A percentile compares a stretch with the other conserved stretches of the same genome.
phyloP scores from a whole-genome alignment of 2,329 filamentous ascomycete species.

The Fusarium circinatum region DNA sequence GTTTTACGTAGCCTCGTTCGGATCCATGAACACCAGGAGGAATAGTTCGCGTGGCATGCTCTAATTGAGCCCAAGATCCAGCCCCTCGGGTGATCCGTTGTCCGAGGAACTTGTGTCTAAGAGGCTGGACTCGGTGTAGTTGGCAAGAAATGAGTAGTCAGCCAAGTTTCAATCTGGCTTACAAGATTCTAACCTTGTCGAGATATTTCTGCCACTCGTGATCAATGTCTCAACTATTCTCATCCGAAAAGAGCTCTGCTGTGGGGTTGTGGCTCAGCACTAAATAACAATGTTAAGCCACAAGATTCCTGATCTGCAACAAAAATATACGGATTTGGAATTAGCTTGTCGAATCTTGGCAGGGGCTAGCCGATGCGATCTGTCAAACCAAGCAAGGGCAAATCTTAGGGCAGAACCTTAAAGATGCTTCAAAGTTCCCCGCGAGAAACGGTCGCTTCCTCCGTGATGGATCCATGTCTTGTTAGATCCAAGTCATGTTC shows the following conservation, averaged over 20 bases:
- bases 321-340: neutral
- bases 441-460: neutral
- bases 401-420: neutral
- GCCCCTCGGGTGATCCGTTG: neutral
- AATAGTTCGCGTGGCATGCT: neutral
- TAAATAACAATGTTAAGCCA: neutral
- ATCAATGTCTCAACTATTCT: neutral
- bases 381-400: neutral
- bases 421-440: neutral
- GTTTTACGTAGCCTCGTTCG: fast-evolving
- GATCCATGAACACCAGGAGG: fast-evolving
- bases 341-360: neutral
- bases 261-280: neutral
- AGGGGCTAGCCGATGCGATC: neutral
- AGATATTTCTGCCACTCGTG: neutral
- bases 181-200: neutral
- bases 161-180: neutral
- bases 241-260: too few species aligned
- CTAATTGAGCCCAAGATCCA: neutral
- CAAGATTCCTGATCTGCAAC: neutral
- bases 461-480: neutral
- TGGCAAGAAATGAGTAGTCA: fast-evolving
- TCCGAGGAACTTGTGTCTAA: neutral
- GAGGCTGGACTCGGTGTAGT: too few species aligned
- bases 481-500: neutral